phyloP scores from a whole-genome alignment of 306 rosid genomes.

The Astragalus glycyphyllos region DNA sequence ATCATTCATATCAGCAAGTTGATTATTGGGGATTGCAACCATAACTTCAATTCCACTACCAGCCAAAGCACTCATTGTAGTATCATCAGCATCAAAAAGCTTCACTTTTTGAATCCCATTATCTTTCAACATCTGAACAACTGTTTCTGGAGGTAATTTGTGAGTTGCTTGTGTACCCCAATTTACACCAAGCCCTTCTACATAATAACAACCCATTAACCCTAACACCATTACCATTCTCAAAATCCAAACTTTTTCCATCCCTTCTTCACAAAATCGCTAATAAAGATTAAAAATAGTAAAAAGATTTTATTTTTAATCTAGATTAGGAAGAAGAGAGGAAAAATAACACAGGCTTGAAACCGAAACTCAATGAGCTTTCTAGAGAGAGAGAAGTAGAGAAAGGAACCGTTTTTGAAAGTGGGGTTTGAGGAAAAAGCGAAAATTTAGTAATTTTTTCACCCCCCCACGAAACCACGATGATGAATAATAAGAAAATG shows the following conservation, averaged over 20 bases:
- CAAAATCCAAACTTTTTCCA: conserved; percentile 49
- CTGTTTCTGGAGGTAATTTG: conserved; percentile 68
- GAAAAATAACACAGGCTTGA: too few species aligned
- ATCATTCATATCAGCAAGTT: conserved; percentile 68
- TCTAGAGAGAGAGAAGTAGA: conserved; percentile 8
- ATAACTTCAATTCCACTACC: conserved; percentile 84
- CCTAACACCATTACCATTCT: conserved; percentile 50
- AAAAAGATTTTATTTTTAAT: neutral
- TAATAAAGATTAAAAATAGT: neutral
- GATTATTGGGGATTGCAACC: conserved; percentile 95
- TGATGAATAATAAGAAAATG: conserved; percentile 28
- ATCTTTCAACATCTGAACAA: conserved; percentile 85
- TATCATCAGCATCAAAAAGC: conserved; percentile 81
- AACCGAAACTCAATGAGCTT: too few species aligned
- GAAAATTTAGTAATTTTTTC: conserved; percentile 47
- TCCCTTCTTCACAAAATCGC: conserved; percentile 4
- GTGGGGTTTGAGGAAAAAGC: conserved; percentile 48
- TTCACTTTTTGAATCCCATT: conserved; percentile 91
- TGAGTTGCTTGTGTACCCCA: conserved; percentile 96
- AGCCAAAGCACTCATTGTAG: conserved; percentile 83
- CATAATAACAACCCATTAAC: conserved; percentile 48
- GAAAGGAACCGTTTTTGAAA: conserved; percentile 51
- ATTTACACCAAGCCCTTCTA: conserved; percentile 87
- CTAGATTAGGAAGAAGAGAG: too few species aligned
- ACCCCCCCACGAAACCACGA: conserved; percentile 47